Evolutionary conservation across 2,329 filamentous ascomycete genomes (phyloP), one percentile per base, ranked within the genome.

Genomic region (Mycosphaerella sp.): DNA sequence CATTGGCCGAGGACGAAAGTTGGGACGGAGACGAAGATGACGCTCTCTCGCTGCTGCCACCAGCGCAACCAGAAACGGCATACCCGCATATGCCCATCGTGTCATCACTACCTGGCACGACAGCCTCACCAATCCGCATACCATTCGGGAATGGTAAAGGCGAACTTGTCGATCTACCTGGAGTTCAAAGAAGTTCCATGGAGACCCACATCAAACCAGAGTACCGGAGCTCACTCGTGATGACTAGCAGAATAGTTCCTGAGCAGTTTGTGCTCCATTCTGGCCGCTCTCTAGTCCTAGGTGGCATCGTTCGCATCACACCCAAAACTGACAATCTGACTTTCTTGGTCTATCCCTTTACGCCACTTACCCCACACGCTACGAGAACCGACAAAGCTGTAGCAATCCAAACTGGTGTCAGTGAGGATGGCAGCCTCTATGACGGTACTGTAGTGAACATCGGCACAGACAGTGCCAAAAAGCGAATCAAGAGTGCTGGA

Each of bases 121-220:
- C 93, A 1, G 93, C 90, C 1, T 95, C 89, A 0, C 93, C 93
- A 0, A 97, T 98, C 60, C 85, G 93, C 25, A 82, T 97, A 14
- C 89, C 89, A 0, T 98, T 93, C 65, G 90, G 90, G 41, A 82
- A 81, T 53, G 86, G 87, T 18, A 86, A 82, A 63, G 93, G 93
- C 50, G 94, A 98, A 68, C 76, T 98, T 30, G 88, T 98, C 62
- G 93, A 98, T 66, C 77, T 98, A 12, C 93, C 93, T 0, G 93
- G 93, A 0, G 74, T 98, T 30, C 79, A 84, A 7, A 83, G 93
- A 41, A 84, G 82, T 21, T 79, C 82, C 13, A 74, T 97, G 6
- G 84, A 88, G 42, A 70, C 80, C 0, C 83, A 86, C 64, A 85
- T 96, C 42, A 72, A 78, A 36, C 78, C 84, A 36, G 75, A 84